Conservation (phyloP, 331 rosid species). For the Dryas integrifolia region DNA sequence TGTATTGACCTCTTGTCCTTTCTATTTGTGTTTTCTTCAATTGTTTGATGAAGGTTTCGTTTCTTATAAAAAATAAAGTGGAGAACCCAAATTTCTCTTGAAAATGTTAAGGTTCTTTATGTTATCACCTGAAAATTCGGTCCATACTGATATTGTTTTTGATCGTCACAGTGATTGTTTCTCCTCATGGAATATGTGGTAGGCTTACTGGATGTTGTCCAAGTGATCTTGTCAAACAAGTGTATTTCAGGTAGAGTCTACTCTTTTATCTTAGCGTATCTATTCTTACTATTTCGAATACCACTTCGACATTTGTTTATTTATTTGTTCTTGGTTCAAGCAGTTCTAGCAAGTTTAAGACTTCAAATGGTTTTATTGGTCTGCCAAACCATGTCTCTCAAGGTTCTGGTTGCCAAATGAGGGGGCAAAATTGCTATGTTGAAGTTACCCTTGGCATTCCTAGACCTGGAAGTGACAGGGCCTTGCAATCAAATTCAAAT, state of each 20-base stretch:
- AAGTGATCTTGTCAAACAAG: conserved; percentile 87
- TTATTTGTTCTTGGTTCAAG: conserved; percentile 17
- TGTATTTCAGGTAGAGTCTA: conserved; percentile 60
- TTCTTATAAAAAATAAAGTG: background rate
- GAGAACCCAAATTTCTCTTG: background rate
- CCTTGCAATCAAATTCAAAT: conserved; percentile 43
- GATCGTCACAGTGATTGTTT: conserved; percentile 69
- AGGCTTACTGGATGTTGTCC: conserved; percentile 91
- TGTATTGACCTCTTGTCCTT: background rate
- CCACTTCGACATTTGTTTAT: conserved; percentile 12
- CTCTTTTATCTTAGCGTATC: background rate
- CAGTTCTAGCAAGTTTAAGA: conserved; percentile 75
- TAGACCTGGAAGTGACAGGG: conserved; percentile 53
- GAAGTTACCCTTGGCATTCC: conserved; percentile 91
- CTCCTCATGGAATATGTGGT: conserved; percentile 98
- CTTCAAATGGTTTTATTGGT: conserved; percentile 71
- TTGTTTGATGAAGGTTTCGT: too few relatives aligned
- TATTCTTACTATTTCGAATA: conserved; percentile 1
- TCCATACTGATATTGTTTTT: conserved; percentile 31
- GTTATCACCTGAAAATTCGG: background rate
- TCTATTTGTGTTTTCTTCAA: background rate
- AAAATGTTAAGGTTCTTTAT: conserved; percentile 3
- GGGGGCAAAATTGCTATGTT: conserved; percentile 81
- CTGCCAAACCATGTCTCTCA: conserved; percentile 75
- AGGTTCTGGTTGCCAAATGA: conserved; percentile 73